A percentile compares a stretch with the other conserved stretches of the same genome.
phyloP scores from a whole-genome alignment of 768 basidiomycete genomes.

The Cystobasidium onofrii region DNA sequence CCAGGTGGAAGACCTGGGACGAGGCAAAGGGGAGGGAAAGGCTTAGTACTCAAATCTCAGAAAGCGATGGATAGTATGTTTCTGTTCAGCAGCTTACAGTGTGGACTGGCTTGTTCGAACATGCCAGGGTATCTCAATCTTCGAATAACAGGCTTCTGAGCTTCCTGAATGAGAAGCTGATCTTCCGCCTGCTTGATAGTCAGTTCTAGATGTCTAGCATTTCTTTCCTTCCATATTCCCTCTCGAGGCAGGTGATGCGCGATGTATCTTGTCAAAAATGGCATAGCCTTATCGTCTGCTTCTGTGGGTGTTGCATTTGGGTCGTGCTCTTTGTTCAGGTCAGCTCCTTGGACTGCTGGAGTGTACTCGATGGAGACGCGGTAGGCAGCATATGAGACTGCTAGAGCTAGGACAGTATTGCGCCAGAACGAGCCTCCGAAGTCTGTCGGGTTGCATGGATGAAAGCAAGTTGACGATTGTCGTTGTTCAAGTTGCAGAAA shows the following conservation, averaged over 20 bases:
- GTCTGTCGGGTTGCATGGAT: conserved; percentile 17
- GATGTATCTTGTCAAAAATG: conserved; percentile 44
- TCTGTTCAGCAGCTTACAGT: conserved; percentile 44
- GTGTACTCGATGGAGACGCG: neutral
- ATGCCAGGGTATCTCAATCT: conserved; percentile 44
- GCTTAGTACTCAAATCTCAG: too few relatives aligned
- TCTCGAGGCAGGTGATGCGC: conserved; percentile 43
- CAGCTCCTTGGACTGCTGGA: conserved; percentile 17
- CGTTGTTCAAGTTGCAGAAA: neutral
- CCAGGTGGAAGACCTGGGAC: conserved; percentile 1
- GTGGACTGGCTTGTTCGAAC: conserved; percentile 31
- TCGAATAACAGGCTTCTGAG: conserved; percentile 46
- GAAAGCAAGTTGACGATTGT: neutral
- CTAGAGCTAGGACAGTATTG: conserved; percentile 20
- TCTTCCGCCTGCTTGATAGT: conserved; percentile 45
- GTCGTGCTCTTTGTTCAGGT: conserved; percentile 2
- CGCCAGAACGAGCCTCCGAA: conserved; percentile 47
- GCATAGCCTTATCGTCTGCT: conserved; percentile 34
- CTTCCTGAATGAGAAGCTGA: conserved; percentile 47
- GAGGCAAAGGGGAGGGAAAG: neutral
- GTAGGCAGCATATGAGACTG: neutral
- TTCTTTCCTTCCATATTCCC: conserved; percentile 44
- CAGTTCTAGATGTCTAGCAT: conserved; percentile 47
- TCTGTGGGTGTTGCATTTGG: conserved; percentile 12
- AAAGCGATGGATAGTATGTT: too few relatives aligned